A percentile compares a stretch with the other conserved stretches of the same genome.
Conservation (phyloP, 2,329 filamentous ascomycete genomes). For the Geosmithia putterillii region DNA sequence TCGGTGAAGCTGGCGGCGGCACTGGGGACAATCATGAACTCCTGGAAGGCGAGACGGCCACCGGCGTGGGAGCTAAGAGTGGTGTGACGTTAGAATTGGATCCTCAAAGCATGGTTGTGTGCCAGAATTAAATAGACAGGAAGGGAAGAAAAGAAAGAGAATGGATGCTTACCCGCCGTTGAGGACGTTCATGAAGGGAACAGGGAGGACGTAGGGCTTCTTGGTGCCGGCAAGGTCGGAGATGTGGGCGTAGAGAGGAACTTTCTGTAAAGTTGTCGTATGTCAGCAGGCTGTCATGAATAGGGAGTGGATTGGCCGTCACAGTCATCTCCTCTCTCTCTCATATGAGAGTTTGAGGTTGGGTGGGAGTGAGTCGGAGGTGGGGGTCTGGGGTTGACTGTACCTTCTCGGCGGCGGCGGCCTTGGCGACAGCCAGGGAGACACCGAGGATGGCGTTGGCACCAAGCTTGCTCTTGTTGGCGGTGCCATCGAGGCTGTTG, state of each 20-base stretch:
- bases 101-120: no score
- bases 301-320: background rate
- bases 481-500: constrained; percentile 70
- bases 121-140: background rate
- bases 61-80: constrained; percentile 83
- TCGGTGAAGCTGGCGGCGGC: constrained; percentile 85
- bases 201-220: constrained; percentile 82
- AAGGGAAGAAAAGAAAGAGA: background rate
- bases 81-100: constrained; percentile 7
- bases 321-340: no score
- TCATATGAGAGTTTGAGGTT: no score
- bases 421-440: constrained; percentile 75
- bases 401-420: constrained; percentile 77
- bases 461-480: constrained; percentile 80
- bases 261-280: constrained; percentile 32
- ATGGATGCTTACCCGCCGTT: constrained; percentile 51
- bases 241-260: constrained; percentile 79
- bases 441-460: constrained; percentile 85
- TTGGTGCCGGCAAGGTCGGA: constrained; percentile 81
- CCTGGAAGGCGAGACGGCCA: constrained; percentile 89
- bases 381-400: background rate
- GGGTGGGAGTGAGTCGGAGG: constrained; percentile 3
- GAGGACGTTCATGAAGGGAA: constrained; percentile 89
- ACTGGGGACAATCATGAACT: constrained; percentile 89
- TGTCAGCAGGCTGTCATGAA: background rate